phyloP scores from a whole-genome alignment of 129 eudicot genomes.

The Pseudognaphalium luteoalbum region DNA sequence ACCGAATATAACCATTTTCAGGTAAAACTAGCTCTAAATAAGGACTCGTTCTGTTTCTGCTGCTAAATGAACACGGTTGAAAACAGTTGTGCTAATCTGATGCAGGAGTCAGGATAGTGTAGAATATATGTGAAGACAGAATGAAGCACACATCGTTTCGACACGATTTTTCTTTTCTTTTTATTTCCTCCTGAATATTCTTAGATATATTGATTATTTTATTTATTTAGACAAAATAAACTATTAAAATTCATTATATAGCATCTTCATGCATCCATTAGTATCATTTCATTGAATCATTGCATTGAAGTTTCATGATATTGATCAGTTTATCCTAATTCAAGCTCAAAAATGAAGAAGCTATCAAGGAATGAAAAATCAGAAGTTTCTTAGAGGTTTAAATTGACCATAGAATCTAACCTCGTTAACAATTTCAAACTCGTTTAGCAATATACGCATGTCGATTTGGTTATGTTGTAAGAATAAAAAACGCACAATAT shows the following conservation, averaged over 20 bases:
- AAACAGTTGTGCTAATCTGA: neutral
- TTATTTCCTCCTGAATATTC: too few species aligned
- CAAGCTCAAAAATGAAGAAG: too few species aligned
- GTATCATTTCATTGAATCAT: too few species aligned
- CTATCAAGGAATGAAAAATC: too few species aligned
- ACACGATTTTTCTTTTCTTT: neutral
- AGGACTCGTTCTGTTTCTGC: neutral
- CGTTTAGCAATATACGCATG: too few species aligned
- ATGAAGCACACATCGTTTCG: neutral
- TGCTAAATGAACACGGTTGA: neutral
- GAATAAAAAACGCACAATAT: too few species aligned
- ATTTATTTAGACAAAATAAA: neutral
- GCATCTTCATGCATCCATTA: neutral
- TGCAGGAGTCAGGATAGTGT: constrained; percentile 9
- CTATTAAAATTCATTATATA: neutral
- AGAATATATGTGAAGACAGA: neutral
- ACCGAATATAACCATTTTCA: neutral
- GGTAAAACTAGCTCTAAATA: constrained; percentile 5
- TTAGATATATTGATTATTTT: neutral
- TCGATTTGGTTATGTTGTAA: too few species aligned
- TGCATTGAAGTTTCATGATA: too few species aligned
- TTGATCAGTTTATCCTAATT: too few species aligned
- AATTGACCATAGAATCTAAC: too few species aligned
- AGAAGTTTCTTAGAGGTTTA: too few species aligned
- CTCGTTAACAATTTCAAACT: too few species aligned